A percentile compares a stretch with the other conserved stretches of the same genome.
These are phyloP conservation scores for Cyathus striatus DNA, from an alignment of 768 basidiomycete genomes.

Conservation along the genomic window DNA sequence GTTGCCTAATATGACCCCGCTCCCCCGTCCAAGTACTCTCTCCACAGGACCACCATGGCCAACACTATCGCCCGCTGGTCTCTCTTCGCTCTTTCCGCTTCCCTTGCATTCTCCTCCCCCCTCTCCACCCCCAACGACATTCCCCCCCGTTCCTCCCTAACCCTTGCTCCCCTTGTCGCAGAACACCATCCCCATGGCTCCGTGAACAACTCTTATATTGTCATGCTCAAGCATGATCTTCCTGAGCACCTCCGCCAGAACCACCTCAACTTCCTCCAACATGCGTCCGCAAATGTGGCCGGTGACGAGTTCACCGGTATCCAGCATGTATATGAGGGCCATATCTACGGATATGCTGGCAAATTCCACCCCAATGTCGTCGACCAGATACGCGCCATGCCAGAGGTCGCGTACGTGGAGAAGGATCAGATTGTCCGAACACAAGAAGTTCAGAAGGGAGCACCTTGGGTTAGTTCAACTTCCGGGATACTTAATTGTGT, in stretches of 20 bases:
- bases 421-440: slow-evolving; percentile 90
- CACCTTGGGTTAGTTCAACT: slow-evolving; percentile 80
- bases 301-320: slow-evolving; percentile 49
- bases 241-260: slow-evolving; percentile 54
- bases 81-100: slow-evolving; percentile 33
- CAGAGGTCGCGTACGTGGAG: slow-evolving; percentile 92
- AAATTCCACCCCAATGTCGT: slow-evolving; percentile 66
- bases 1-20: slow-evolving; percentile 16
- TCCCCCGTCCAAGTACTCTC: slow-evolving; percentile 13
- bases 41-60: slow-evolving; percentile 35
- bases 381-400: slow-evolving; percentile 71
- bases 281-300: slow-evolving; percentile 50
- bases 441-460: slow-evolving; percentile 59
- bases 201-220: slow-evolving; percentile 91
- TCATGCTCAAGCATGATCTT: slow-evolving; percentile 76
- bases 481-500: too few relatives aligned
- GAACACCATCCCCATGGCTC: slow-evolving; percentile 62
- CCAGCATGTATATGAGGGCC: slow-evolving; percentile 72
- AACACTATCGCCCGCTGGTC: slow-evolving; percentile 36
- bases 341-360: slow-evolving; percentile 78
- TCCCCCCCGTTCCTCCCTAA: slow-evolving; percentile 30
- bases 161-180: slow-evolving; percentile 56
- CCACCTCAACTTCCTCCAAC: slow-evolving; percentile 75
- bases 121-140: slow-evolving; percentile 38
- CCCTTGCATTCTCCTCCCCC: slow-evolving; percentile 36